Evolutionary conservation across 1,284 basidiomycete genomes (phyloP).

Genomic region (Tilletia indica): DNA sequence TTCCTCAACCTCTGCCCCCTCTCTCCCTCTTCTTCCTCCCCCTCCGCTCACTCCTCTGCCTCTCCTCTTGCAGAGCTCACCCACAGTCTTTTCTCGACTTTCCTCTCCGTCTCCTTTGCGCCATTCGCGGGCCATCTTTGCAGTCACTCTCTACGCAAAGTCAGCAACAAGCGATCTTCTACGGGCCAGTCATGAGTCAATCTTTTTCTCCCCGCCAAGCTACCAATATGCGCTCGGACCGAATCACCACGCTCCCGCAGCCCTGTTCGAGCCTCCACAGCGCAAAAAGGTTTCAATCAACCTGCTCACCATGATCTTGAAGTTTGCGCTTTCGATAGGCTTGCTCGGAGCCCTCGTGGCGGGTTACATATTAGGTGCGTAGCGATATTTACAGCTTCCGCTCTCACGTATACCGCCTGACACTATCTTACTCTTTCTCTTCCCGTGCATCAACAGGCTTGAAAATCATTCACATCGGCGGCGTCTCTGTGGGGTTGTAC

Average conservation of each 20-base stretch:
- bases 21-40: background rate
- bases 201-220: background rate
- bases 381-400: background rate
- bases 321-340: slow-evolving; percentile 4
- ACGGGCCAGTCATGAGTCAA: background rate
- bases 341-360: slow-evolving; percentile 15
- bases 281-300: slow-evolving; percentile 4
- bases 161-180: no score
- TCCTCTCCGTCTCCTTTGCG: background rate
- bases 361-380: background rate
- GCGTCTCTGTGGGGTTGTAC: slow-evolving; percentile 18
- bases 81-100: slow-evolving; percentile 14
- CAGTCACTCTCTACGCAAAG: no score
- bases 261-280: slow-evolving; percentile 15
- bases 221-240: background rate
- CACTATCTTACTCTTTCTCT: background rate
- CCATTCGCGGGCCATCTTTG: no score
- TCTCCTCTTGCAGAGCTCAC: background rate
- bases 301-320: slow-evolving; percentile 13
- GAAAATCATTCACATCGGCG: slow-evolving; percentile 16
- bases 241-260: slow-evolving; percentile 4
- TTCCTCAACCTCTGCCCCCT: background rate
- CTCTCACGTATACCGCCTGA: background rate
- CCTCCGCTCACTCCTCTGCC: background rate
- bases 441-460: background rate